phyloP scores from a whole-genome alignment of 176 grass and related monocot species.

The Rhynchospora pubera region DNA sequence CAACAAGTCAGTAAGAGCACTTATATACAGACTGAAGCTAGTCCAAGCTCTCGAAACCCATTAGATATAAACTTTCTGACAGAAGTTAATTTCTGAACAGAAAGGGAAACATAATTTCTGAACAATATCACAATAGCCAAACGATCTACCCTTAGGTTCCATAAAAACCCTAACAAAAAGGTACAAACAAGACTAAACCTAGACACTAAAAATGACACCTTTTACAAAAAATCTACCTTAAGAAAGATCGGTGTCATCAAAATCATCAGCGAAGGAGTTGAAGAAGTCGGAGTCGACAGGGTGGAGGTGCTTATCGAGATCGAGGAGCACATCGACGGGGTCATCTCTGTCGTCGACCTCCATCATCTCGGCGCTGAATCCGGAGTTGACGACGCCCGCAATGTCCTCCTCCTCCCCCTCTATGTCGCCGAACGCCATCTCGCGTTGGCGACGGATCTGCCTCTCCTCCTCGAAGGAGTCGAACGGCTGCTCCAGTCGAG shows the following conservation, averaged over 20 bases:
- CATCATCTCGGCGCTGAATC: slow-evolving; percentile 16
- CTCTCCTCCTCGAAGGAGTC: not conserved
- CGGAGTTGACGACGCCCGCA: not conserved
- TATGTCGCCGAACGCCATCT: slow-evolving; percentile 3
- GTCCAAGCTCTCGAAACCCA: not conserved
- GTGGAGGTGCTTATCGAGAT: slow-evolving; percentile 14
- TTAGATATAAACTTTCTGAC: not conserved
- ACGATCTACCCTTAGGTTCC: not conserved
- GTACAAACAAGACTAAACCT: not conserved
- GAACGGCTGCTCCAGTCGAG: not conserved
- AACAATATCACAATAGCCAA: not conserved
- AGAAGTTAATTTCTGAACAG: not conserved
- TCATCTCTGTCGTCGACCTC: slow-evolving; percentile 20
- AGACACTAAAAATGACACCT: not conserved
- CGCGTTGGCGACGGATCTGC: not conserved
- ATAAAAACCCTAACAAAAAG: not conserved
- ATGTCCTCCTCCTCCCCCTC: slow-evolving; percentile 21
- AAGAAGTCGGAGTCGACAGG: slow-evolving; percentile 21
- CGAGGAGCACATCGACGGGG: not conserved
- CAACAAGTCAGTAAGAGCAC: not conserved
- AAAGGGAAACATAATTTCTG: not conserved
- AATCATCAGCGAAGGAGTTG: slow-evolving; percentile 22
- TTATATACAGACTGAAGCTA: not conserved
- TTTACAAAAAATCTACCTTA: not conserved
- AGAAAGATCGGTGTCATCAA: slow-evolving; percentile 22